Percentiles rank a stretch among this genome's conserved stretches.
These are phyloP conservation scores for Diplodia scrobiculata DNA, from an alignment of 2,329 filamentous ascomycete genomes.

Conservation along the genomic window DNA sequence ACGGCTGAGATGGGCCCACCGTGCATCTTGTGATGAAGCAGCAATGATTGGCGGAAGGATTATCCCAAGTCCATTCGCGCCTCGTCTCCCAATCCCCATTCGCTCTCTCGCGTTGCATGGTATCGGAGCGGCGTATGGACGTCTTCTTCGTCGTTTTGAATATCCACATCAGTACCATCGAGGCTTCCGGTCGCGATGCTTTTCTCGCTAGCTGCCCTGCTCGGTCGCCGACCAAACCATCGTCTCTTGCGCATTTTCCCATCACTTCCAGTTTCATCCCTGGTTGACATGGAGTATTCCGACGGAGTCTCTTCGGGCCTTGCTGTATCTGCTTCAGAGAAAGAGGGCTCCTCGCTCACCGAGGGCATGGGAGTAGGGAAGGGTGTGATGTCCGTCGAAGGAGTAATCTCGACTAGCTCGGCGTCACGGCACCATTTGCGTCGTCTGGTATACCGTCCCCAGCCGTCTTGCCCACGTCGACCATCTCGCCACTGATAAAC, in stretches of 20 bases:
- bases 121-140: constrained; percentile 54
- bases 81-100: constrained; percentile 83
- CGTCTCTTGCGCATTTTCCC: constrained; percentile 39
- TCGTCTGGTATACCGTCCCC: constrained; percentile 89
- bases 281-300: constrained; percentile 37
- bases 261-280: constrained; percentile 39
- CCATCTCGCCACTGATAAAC: constrained; percentile 78
- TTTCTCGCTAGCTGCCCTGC: constrained; percentile 37
- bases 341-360: constrained; percentile 5
- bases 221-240: constrained; percentile 42
- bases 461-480: constrained; percentile 80
- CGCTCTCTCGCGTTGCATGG: constrained; percentile 53
- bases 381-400: constrained; percentile 50
- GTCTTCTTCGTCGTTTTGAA: constrained; percentile 50
- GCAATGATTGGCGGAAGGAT: constrained; percentile 30
- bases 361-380: constrained; percentile 43
- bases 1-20: neutral
- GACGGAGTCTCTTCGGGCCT: constrained; percentile 34
- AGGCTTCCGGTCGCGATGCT: constrained; percentile 34
- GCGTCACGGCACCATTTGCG: constrained; percentile 97
- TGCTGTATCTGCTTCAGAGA: constrained; percentile 34
- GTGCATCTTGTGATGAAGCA: neutral
- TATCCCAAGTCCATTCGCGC: constrained; percentile 79
- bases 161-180: constrained; percentile 38
- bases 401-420: constrained; percentile 77